Percentiles rank a stretch among this genome's conserved stretches.
Evolutionary conservation across 2,329 filamentous ascomycete genomes (phyloP).

Genomic region (Botrytis squamosa): DNA sequence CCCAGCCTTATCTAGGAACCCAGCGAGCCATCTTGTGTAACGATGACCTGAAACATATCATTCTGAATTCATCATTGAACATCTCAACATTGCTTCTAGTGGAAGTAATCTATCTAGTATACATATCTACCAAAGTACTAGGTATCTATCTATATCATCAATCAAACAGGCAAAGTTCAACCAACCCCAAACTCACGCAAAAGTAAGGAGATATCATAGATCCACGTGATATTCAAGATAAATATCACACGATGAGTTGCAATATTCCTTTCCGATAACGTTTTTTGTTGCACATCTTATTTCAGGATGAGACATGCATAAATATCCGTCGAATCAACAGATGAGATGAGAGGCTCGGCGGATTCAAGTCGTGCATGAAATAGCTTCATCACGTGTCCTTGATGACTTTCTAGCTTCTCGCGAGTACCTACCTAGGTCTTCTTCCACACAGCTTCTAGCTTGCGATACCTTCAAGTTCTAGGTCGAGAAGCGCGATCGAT

Average conservation of each 20-base stretch:
- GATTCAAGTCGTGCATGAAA: slow-evolving; percentile 20
- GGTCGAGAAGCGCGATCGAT: neutral
- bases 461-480: neutral
- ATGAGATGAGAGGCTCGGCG: neutral
- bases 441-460: neutral
- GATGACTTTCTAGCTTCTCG: neutral
- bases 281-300: slow-evolving; percentile 21
- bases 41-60: neutral
- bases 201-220: neutral
- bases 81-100: slow-evolving; percentile 11
- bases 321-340: slow-evolving; percentile 14
- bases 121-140: neutral
- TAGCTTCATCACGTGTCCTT: slow-evolving; percentile 15
- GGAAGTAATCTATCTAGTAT: neutral
- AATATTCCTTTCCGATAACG: neutral
- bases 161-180: neutral
- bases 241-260: neutral
- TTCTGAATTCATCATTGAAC: neutral
- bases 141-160: neutral
- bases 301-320: slow-evolving; percentile 21
- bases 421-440: neutral
- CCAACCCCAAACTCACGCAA: neutral
- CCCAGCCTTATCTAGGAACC: neutral
- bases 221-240: slow-evolving; percentile 7
- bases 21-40: neutral